A percentile compares a stretch with the other conserved stretches of the same genome.
Evolutionary conservation across 257 asterid genomes (phyloP).

Genomic region (Forsythia viridissima): DNA sequence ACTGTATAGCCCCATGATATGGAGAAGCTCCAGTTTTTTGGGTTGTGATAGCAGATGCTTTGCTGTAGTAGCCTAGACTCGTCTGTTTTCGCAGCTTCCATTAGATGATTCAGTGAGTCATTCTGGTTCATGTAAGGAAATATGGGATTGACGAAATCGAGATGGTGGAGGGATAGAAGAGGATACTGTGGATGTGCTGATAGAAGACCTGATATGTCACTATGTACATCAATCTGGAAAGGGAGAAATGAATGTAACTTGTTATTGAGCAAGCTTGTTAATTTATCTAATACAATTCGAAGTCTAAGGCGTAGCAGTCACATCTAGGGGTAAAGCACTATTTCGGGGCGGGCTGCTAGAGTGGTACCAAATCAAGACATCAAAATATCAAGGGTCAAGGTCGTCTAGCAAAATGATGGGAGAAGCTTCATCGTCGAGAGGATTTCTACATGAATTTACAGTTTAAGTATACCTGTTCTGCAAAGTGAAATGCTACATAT

Average conservation of each 20-base stretch:
- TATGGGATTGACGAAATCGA: constrained; percentile 30
- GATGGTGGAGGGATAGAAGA: constrained; percentile 41
- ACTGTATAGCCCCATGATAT: constrained; percentile 41
- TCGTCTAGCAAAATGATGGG: too few species aligned
- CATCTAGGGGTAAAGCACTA: too few species aligned
- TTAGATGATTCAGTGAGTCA: constrained; percentile 27
- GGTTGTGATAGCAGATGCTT: constrained; percentile 34
- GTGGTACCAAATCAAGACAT: too few species aligned
- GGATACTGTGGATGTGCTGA: constrained; percentile 36
- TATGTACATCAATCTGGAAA: constrained; percentile 29
- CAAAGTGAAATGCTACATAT: too few species aligned
- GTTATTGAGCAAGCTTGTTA: background rate
- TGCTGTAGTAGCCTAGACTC: constrained; percentile 37
- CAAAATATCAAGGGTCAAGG: too few species aligned
- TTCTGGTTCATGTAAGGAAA: constrained; percentile 25
- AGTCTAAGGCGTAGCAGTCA: background rate
- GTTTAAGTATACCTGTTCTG: too few species aligned
- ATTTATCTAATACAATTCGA: background rate
- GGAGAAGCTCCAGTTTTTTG: constrained; percentile 38
- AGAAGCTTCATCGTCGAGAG: too few species aligned
- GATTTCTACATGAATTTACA: too few species aligned
- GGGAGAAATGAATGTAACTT: background rate
- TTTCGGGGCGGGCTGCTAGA: too few species aligned
- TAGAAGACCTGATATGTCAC: constrained; percentile 36
- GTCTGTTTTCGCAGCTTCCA: constrained; percentile 28